Evolutionary conservation across 805 yeast species (phyloP).

Genomic region (Komagataella kurtzmanii): DNA sequence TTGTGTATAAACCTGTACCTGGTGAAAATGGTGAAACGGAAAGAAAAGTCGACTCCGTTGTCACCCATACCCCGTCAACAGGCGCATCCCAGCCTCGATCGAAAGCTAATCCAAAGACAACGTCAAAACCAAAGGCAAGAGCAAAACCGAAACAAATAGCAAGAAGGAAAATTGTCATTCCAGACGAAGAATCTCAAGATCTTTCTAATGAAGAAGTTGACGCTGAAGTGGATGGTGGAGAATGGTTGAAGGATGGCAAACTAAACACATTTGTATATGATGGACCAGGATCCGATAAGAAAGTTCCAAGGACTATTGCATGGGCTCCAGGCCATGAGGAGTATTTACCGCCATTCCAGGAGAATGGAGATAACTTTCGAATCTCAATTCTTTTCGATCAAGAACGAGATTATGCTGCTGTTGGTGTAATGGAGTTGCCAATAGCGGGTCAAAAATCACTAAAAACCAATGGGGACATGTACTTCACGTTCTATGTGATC

Average conservation of each 20-base stretch:
- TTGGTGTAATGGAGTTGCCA: constrained; percentile 62
- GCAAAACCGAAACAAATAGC: constrained; percentile 2
- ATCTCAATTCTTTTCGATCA: constrained; percentile 53
- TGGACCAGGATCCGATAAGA: constrained; percentile 33
- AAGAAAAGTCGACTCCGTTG: not conserved
- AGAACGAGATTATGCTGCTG: constrained; percentile 51
- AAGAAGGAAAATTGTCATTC: not conserved
- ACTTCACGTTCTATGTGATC: constrained; percentile 64
- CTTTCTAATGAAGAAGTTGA: constrained; percentile 16
- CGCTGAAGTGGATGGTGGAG: constrained; percentile 27
- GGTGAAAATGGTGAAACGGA: constrained; percentile 22
- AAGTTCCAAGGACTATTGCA: constrained; percentile 37
- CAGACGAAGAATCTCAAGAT: not conserved
- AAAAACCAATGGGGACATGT: constrained; percentile 49
- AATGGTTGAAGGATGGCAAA: constrained; percentile 33
- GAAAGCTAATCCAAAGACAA: constrained; percentile 4
- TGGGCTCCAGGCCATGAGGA: constrained; percentile 48
- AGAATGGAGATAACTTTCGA: constrained; percentile 39
- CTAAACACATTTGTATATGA: constrained; percentile 34
- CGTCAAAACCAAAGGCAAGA: not conserved
- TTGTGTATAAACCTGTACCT: constrained; percentile 33
- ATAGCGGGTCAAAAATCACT: constrained; percentile 44
- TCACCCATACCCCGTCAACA: not conserved
- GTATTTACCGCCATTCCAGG: constrained; percentile 23
- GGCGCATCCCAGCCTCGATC: not conserved